Base-by-base conservation (phyloP, 1,284 basidiomycete genomes). In the Pseudozyma pruni region DNA sequence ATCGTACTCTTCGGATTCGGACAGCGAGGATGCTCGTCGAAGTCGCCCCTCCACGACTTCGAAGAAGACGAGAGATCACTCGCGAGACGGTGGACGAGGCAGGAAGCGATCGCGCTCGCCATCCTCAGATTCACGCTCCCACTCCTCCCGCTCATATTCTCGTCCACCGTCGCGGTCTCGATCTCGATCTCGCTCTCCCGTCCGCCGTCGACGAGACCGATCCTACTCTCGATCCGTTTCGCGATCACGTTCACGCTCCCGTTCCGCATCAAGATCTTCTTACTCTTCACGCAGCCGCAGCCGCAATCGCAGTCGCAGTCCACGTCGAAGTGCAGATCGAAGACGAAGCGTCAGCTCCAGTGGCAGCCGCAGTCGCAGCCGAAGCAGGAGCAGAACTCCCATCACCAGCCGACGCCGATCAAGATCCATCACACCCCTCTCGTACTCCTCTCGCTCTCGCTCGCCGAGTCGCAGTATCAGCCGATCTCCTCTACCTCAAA, bases 111-210 rank as follows among this genome's bases (percentile, higher is more conserved):
- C 52, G 1, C 43, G 43, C 20, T 58, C 55, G 3, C 34, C 17
- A 3, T 57, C 46, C 8, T 55, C 53, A 11, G 35, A 35, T 17
- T 54, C 42, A 19, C 37, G 64, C 14, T 56, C 58, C 8, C 42
- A 62, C 64, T 38, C 69, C 39, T 47, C 61, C 60, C 39, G 54
- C 53, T 50, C 58, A 6, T 56, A 41, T 27, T 40, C 47, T 37
- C 55, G 55, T 32, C 59, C 60, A 14, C 53, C 53, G 25, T 68
- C 74, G n/a, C 47, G 46, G 10, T 76, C 76, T n/a, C 64, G 68
- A n/a, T 69, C 62, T 22, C 72, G 59, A 34, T 61, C 53, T 14
- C 68, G 57, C 23, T 51, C 61, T 31, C 47, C 55, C 2, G n/a
- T 35, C 7, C 19, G 43, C 9, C 25, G 37, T 35, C 37, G 23